These are phyloP conservation scores for Aspergillaceae sp. DNA, from an alignment of 2,329 filamentous ascomycete genomes.

Conservation along the genomic window DNA sequence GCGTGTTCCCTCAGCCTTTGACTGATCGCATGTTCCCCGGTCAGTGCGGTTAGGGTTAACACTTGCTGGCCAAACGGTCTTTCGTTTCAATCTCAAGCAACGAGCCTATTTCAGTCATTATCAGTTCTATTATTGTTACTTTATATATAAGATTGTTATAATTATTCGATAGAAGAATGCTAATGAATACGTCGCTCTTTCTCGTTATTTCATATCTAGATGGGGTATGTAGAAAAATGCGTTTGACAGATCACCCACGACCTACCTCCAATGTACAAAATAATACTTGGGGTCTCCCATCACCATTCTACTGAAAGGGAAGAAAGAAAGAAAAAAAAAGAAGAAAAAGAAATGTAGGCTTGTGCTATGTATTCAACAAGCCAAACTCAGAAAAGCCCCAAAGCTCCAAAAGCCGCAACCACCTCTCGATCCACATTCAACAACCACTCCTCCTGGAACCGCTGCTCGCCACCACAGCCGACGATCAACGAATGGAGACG, in stretches of 20 bases:
- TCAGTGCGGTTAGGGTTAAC: constrained; percentile 17
- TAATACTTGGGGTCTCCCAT: background rate
- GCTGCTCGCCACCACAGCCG: constrained; percentile 33
- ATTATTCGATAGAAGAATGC: background rate
- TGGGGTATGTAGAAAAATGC: background rate
- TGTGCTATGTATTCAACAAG: too few relatives aligned
- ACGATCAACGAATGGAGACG: constrained; percentile 32
- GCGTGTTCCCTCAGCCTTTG: constrained; percentile 42
- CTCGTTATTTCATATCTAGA: background rate
- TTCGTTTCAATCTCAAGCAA: too few relatives aligned
- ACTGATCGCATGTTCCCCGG: constrained; percentile 24
- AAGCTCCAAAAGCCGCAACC: constrained; percentile 30
- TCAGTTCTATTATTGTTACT: background rate
- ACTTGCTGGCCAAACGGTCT: too few relatives aligned
- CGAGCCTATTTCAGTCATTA: background rate
- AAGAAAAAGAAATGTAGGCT: too few relatives aligned
- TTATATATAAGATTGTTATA: background rate
- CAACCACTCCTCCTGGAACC: constrained; percentile 36
- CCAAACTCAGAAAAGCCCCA: constrained; percentile 24
- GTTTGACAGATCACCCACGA: background rate
- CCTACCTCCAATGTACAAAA: background rate
- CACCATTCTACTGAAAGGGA: background rate
- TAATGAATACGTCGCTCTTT: background rate
- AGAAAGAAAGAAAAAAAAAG: too few relatives aligned
- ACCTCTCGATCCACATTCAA: constrained; percentile 38